Evolutionary conservation across 495 filamentous ascomycete species (phyloP).

Genomic region (Annulohypoxylon stygium): DNA sequence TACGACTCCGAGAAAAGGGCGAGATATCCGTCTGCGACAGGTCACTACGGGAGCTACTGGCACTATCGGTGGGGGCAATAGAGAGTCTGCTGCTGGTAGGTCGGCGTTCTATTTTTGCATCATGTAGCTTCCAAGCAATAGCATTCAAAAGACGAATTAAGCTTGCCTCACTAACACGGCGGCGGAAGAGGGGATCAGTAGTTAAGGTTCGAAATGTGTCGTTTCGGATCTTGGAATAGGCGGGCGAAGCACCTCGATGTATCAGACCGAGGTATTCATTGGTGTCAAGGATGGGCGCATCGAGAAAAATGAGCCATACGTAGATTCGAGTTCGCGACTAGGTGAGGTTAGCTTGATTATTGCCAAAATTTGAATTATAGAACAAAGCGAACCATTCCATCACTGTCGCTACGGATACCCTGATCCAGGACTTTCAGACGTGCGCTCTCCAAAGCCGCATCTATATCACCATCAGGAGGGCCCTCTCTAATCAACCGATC

Average conservation of each 20-base stretch:
- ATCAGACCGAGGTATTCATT: slow-evolving; percentile 90
- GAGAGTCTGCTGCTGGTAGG: slow-evolving; percentile 55
- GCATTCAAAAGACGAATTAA: slow-evolving; percentile 97
- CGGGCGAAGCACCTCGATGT: slow-evolving; percentile 91
- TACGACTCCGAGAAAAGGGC: slow-evolving; percentile 64
- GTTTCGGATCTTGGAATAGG: slow-evolving; percentile 96
- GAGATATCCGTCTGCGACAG: slow-evolving; percentile 55
- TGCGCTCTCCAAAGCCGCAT: slow-evolving; percentile 76
- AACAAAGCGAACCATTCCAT: slow-evolving; percentile 83
- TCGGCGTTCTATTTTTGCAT: slow-evolving; percentile 69
- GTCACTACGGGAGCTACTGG: slow-evolving; percentile 51
- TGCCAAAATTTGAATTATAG: background rate
- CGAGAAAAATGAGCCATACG: slow-evolving; percentile 92
- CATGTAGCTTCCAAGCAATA: slow-evolving; percentile 91
- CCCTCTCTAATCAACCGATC: slow-evolving; percentile 78
- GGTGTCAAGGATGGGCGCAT: slow-evolving; percentile 84
- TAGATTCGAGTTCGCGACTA: slow-evolving; percentile 96
- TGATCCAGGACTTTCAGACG: slow-evolving; percentile 82
- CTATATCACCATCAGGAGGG: slow-evolving; percentile 75
- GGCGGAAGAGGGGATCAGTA: slow-evolving; percentile 94
- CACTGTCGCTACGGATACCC: slow-evolving; percentile 82
- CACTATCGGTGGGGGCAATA: slow-evolving; percentile 50
- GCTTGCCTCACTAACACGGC: slow-evolving; percentile 93
- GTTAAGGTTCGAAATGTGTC: slow-evolving; percentile 97
- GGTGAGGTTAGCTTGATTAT: slow-evolving; percentile 12